These are phyloP conservation scores for Hypoxylon sp. DNA, from an alignment of 2,329 filamentous ascomycete genomes.

Conservation along the genomic window DNA sequence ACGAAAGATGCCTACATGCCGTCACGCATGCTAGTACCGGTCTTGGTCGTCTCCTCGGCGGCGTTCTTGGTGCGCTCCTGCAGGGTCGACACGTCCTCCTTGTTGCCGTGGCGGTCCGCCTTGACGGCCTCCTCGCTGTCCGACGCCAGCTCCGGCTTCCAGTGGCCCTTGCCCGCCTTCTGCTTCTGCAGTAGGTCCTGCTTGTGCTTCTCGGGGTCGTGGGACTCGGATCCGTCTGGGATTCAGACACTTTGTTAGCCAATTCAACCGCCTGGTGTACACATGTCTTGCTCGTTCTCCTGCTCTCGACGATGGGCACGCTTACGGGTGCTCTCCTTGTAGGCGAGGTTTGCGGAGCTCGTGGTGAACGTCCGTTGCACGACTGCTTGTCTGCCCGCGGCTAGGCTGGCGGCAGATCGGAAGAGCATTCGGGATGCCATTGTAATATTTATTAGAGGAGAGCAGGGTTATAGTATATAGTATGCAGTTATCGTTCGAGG, in stretches of 20 bases:
- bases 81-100: conserved; percentile 57
- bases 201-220: conserved; percentile 64
- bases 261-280: no score
- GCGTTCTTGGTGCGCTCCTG: conserved; percentile 66
- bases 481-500: background rate
- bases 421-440: conserved; percentile 47
- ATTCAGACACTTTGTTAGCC: conserved; percentile 1
- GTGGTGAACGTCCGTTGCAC: conserved; percentile 38
- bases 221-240: conserved; percentile 25
- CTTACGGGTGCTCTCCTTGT: conserved; percentile 43
- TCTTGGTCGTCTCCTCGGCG: conserved; percentile 58
- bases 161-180: conserved; percentile 73
- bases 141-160: conserved; percentile 79
- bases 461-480: background rate
- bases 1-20: conserved; percentile 46
- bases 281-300: conserved; percentile 39
- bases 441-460: conserved; percentile 16
- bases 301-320: conserved; percentile 40
- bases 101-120: conserved; percentile 63
- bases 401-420: conserved; percentile 36
- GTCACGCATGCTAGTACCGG: conserved; percentile 58
- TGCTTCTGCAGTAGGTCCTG: conserved; percentile 70
- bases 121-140: conserved; percentile 81
- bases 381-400: conserved; percentile 38
- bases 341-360: conserved; percentile 35